These are phyloP conservation scores for Hypoxylon trugodes DNA, from an alignment of 495 filamentous ascomycete species.

Conservation along the genomic window DNA sequence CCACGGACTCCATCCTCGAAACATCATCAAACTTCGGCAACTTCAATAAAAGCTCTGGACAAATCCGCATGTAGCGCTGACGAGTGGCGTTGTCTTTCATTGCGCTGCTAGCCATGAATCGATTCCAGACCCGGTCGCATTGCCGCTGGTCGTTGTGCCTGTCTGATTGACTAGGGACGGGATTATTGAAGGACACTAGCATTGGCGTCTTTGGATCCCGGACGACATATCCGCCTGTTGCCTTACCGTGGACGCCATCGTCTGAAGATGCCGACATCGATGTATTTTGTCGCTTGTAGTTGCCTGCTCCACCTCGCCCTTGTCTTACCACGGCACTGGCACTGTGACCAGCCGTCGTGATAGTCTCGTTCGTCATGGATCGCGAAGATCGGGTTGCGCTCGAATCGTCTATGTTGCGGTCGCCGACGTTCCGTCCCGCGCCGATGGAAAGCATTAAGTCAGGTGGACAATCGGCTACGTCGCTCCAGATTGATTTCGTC, in stretches of 20 bases:
- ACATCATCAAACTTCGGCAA: slow-evolving; percentile 41
- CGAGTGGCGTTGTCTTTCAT: slow-evolving; percentile 24
- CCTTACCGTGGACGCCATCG: neutral
- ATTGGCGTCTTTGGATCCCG: slow-evolving; percentile 39
- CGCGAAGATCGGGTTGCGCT: slow-evolving; percentile 15
- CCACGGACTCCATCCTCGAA: slow-evolving; percentile 26
- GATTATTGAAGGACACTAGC: slow-evolving; percentile 43
- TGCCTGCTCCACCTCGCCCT: slow-evolving; percentile 40
- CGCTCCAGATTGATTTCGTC: slow-evolving; percentile 56
- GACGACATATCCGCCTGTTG: slow-evolving; percentile 35
- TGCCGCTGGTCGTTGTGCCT: slow-evolving; percentile 42
- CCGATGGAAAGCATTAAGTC: slow-evolving; percentile 63
- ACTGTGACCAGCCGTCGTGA: slow-evolving; percentile 2
- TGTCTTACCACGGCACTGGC: slow-evolving; percentile 40
- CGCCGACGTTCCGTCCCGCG: slow-evolving; percentile 42
- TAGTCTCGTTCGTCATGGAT: slow-evolving; percentile 39
- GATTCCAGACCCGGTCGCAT: slow-evolving; percentile 43
- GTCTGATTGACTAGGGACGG: slow-evolving; percentile 36
- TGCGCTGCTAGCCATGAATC: slow-evolving; percentile 37
- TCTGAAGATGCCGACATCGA: slow-evolving; percentile 11
- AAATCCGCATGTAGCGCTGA: slow-evolving; percentile 44
- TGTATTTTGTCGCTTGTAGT: slow-evolving; percentile 39
- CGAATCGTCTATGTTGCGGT: slow-evolving; percentile 30
- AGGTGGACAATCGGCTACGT: slow-evolving; percentile 46
- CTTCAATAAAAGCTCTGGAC: slow-evolving; percentile 42